Base-by-base conservation (phyloP, 2,329 filamentous ascomycete genomes). In the Colletotrichum orchidophilum region DNA sequence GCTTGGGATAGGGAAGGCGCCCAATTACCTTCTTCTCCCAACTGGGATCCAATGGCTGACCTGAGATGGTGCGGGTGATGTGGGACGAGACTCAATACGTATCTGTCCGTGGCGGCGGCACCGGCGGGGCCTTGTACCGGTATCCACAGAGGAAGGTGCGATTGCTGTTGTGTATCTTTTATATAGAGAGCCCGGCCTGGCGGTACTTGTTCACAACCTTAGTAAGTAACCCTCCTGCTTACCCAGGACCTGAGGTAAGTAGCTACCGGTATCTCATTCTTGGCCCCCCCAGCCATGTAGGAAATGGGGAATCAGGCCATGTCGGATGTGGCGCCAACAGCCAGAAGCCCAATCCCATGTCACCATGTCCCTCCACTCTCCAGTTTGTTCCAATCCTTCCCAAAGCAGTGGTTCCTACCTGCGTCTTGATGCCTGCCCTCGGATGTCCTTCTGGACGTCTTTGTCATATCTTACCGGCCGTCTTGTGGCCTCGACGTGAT, bases 251-350 rank as follows among this genome's bases (percentile, higher is more conserved):
- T 46, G 8, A n/a, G 39, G 18, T 46, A 21, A 21, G 39, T 46
- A 46, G n/a, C n/a, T n/a, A n/a, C n/a, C 8, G 42, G 42, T 49
- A 18, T 26, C 15, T 27, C 49, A 26, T 52, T 24, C 18, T n/a
- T 39, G 24, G 29, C 42, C 42, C 50, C 27, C 15, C 35, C 33
- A 39, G 31, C 62, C 42, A 70, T 66, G 67, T 55, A 50, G 31
- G 35, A 61, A 53, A 31, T 53, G 29, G 53, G 61, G 62, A 63
- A 71, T 67, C 63, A 67, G 63, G 63, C 24, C 68, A 71, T 53
- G 31, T 71, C 52, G 46, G 64, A 67, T 68, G 57, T 67, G 57
- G 57, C 68, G 68, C 68, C 58, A 58, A 59, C 57, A 46, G 52
- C 26, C 29, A 52, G 31, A 68, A 31, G n/a, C 27, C 61, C 31